A percentile compares a stretch with the other conserved stretches of the same genome.
Conservation (phyloP, 352 stramenopile species). For the Globisporangium spiculum region DNA sequence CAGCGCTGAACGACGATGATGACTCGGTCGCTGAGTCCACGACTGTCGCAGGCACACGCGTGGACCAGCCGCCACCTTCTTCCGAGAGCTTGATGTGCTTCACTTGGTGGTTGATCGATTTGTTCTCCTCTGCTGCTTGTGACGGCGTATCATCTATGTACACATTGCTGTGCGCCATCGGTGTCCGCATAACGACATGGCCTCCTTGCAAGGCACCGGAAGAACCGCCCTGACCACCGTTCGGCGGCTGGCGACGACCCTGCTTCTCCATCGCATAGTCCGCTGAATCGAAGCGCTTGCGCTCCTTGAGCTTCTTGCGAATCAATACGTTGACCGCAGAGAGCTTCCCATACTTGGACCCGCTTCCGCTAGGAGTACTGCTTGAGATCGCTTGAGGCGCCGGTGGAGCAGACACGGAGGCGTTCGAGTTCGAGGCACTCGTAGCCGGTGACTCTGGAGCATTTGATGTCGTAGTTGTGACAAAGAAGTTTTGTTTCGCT, state of each 20-base stretch:
- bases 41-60: slow-evolving; percentile 7
- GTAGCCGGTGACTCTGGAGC: neutral
- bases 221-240: slow-evolving; percentile 21
- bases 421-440: neutral
- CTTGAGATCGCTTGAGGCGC: slow-evolving; percentile 2
- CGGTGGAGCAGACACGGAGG: slow-evolving; percentile 2
- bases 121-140: slow-evolving; percentile 11
- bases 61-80: slow-evolving; percentile 22
- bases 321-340: slow-evolving; percentile 72
- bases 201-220: slow-evolving; percentile 16
- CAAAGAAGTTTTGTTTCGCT: slow-evolving; percentile 4
- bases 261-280: slow-evolving; percentile 74
- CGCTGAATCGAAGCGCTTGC: slow-evolving; percentile 80
- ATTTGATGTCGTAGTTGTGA: neutral
- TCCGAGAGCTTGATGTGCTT: slow-evolving; percentile 82
- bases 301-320: slow-evolving; percentile 74
- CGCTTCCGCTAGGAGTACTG: slow-evolving; percentile 2
- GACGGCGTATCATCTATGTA: neutral
- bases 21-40: neutral
- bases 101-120: slow-evolving; percentile 53
- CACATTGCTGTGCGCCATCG: slow-evolving; percentile 16
- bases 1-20: slow-evolving; percentile 9
- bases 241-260: slow-evolving; percentile 19
- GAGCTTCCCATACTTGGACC: slow-evolving; percentile 61
- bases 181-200: slow-evolving; percentile 22